Base-by-base conservation (phyloP, 208 protist species). In the Leishmania amazonensis region DNA sequence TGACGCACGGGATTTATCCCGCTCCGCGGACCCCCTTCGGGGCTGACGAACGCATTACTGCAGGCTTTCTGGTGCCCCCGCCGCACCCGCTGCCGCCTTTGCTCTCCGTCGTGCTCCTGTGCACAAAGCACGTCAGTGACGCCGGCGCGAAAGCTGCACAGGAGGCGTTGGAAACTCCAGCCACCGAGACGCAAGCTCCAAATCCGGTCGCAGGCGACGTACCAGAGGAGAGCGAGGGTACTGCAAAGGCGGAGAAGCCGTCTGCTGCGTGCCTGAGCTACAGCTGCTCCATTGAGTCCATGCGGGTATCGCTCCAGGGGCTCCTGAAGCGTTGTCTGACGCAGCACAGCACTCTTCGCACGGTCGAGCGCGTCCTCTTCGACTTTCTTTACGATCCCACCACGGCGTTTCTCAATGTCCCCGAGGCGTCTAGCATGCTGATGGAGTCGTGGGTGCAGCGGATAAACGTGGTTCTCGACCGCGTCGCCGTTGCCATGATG, bases 351-450 rank as follows among this genome's bases (percentile, higher is more conserved):
- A 96, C 96, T 74, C 88, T 99, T 45, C 97, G 95, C 64, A 93
- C 97, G 35, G 84, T 99, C 1, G 97, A 99, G 84, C 92, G 92
- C 9, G 83, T 85, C 38, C 78, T 98, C 70, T 96, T 98, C 82
- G 94, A 90, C 78, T 98, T 99, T 73, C 88, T 98, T 24, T 98
- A 98, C 88, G 90, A 96, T 84, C 90, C 91, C n/a, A 72, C 60
- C 13, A 97, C 89, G 1, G 93, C 93, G 0, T 94, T 95, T 81
- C 81, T 98, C 17, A 75, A 92, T 62, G 85, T 90, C 9, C 78
- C 96, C 31, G 72, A 78, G 71, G 65, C 76, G 8, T 83, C 91
- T 13, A 86, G 95, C 79, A 82, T 90, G 0, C 81, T 93, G 47
- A 88, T 96, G 40, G 51, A 84, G 38, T 90, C 89, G 45, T 96